Evolutionary conservation across 768 basidiomycete genomes (phyloP), one percentile per base, ranked within the genome.

Genomic region (Pisolithus microcarpus): DNA sequence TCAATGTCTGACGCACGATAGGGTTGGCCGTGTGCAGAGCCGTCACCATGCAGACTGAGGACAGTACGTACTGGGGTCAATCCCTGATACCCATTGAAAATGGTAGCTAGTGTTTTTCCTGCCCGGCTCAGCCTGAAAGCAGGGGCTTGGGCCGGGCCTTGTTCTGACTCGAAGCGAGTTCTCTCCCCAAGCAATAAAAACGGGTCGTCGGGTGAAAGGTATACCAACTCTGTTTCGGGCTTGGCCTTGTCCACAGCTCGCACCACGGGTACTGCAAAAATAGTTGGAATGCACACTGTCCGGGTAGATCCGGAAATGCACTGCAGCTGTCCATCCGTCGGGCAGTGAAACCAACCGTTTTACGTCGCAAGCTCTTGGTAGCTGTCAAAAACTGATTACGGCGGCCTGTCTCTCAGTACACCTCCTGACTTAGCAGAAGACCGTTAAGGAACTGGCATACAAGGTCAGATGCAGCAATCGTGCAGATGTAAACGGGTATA

Each of bases 221-320:
- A 73, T 38, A 98, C 71, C 31, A 75, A 70, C 21, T 96, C 96
- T 5, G 72, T 73, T 7, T 91, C 94, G 18, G 82, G 68, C 59
- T 76, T 84, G 18, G 90, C 89, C 49, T 79, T 76, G 65, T 99
- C 96, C n/a, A 85, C 86, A 43, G 96, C 95, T 52, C 96, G 87
- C 34, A 81, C 80, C 46, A 98, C 94, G 48, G 96, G 92, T 56
- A 99, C 95, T 96, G 61, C 15, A 24, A 40, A n/a, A 52, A 36
- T 38, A 42, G 19, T 59, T 44, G 53, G 62, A 39, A 48, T 38
- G 51, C 44, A 47, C 30, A 36, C 38, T 38, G 24, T 31, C 19
- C 21, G 24, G 21, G 37, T 2, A 15, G 43, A 28, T 15, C 15
- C 30, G 31, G 30, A 34, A 19, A 69, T 79, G 61, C 67, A 97